Evolutionary conservation across 1,284 basidiomycete species (phyloP), one percentile per base, ranked within the genome.

Genomic region (Sutorius eximius): DNA sequence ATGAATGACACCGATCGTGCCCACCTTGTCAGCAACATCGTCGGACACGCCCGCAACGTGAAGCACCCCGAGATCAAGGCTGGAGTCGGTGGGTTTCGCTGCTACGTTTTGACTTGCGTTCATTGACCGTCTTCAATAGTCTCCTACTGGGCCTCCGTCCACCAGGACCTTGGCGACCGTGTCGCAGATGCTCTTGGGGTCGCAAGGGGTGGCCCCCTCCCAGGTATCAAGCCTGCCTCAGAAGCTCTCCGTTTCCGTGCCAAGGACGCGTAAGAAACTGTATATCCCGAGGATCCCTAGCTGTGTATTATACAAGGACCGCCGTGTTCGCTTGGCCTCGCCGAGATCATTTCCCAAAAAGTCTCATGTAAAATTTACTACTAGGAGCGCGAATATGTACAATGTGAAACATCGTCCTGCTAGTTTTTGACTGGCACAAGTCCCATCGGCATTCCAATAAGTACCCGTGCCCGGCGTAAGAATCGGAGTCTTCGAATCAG

Each of bases 81-180:
- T 34, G 80, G 85, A 61, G 86, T 91, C 71, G 76, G 89, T 89
- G 73, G 53, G 84, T 82, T 12, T 53, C 27, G 5, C 27, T 32
- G 55, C 2, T 38, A 37, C 9, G 5, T 32, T 34, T 12, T 27
- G 52, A 22, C n/a, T n/a, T 33, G 16, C 50, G 10, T 58, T 27
- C 43, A 20, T 55, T 53, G 46, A 57, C 34, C 32, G 24, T 37
- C 36, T 49, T 50, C 4, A 43, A 16, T 57, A 92, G 88, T 94
- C 41, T 82, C 86, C 40, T 89, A 93, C 57, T 95, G 87, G 80
- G 85, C 89, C 45, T 83, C 83, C 53, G 85, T 95, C 57, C 81
- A 87, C 69, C 85, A 89, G 66, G 77, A 75, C 29, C 75, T 95
- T 38, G 85, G 85, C 5, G 81, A 88, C 68, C 81, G 88, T 57